Conservation (phyloP, 2,329 filamentous ascomycete species). For the Paraphoma sp. region DNA sequence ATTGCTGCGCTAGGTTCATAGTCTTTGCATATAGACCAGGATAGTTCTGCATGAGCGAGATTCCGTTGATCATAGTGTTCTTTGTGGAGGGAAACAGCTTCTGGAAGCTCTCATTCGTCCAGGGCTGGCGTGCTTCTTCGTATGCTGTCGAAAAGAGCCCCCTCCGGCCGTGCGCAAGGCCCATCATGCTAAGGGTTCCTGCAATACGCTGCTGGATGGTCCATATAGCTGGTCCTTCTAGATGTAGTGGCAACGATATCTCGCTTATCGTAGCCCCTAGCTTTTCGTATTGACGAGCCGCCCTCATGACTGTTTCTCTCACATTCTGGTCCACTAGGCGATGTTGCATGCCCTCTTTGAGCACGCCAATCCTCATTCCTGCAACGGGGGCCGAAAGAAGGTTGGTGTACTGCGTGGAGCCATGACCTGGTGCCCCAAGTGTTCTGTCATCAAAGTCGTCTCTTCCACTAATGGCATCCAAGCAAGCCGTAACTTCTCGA, state of each 20-base stretch:
- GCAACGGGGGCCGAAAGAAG: conserved; percentile 18
- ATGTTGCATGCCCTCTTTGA: conserved; percentile 34
- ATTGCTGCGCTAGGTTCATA: conserved; percentile 48
- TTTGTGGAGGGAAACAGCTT: conserved; percentile 56
- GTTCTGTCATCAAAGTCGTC: conserved; percentile 41
- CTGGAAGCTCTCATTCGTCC: conserved; percentile 57
- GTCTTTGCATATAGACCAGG: conserved; percentile 51
- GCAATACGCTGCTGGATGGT: conserved; percentile 51
- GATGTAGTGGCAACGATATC: conserved; percentile 37
- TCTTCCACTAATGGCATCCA: conserved; percentile 39
- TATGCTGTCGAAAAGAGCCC: conserved; percentile 29
- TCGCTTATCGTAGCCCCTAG: conserved; percentile 56
- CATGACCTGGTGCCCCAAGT: conserved; percentile 32
- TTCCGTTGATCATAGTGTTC: conserved; percentile 55
- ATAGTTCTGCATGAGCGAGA: conserved; percentile 47
- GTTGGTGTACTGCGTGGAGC: conserved; percentile 26
- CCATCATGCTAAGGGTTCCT: conserved; percentile 51
- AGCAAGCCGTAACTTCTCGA: conserved; percentile 28
- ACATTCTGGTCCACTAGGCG: conserved; percentile 48
- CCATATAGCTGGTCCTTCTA: conserved; percentile 49
- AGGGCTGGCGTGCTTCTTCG: conserved; percentile 57
- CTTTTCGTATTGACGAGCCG: conserved; percentile 47
- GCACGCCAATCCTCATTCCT: conserved; percentile 34
- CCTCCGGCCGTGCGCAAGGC: conserved; percentile 27
- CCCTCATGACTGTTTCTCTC: conserved; percentile 49